Evolutionary conservation across 2,329 filamentous ascomycete species (phyloP).

Genomic region (Aureobasidium zeae): DNA sequence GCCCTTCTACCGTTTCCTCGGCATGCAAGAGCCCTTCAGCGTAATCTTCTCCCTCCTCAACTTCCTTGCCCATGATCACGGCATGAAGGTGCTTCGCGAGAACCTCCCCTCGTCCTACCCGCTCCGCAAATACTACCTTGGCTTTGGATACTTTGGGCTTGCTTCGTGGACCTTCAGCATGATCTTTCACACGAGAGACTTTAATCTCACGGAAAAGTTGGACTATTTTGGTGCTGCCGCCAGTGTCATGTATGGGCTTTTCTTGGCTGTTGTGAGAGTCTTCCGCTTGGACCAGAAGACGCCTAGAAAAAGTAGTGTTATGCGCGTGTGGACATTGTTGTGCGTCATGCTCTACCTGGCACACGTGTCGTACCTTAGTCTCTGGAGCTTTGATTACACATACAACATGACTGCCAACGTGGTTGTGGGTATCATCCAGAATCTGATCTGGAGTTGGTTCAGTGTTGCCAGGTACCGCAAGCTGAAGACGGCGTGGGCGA

Average conservation of each 20-base stretch:
- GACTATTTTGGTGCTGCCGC: constrained; percentile 94
- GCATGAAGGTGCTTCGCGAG: constrained; percentile 60
- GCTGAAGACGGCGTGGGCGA: constrained; percentile 66
- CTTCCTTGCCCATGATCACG: constrained; percentile 72
- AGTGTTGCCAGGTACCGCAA: constrained; percentile 64
- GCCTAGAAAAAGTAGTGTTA: constrained; percentile 39
- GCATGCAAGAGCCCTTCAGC: constrained; percentile 89
- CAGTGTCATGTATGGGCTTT: constrained; percentile 82
- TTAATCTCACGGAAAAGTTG: constrained; percentile 75
- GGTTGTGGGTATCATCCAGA: constrained; percentile 66
- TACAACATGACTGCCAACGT: constrained; percentile 99
- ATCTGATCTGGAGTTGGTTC: constrained; percentile 78
- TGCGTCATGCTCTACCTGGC: constrained; percentile 62
- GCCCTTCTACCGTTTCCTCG: constrained; percentile 84
- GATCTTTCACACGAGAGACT: constrained; percentile 88
- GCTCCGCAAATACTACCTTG: constrained; percentile 69
- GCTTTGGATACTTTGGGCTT: constrained; percentile 71
- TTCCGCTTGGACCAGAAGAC: constrained; percentile 61
- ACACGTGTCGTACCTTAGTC: constrained; percentile 76
- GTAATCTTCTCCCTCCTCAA: constrained; percentile 92
- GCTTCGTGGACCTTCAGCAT: constrained; percentile 80
- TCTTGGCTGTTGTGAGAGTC: constrained; percentile 71
- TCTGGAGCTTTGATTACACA: constrained; percentile 85
- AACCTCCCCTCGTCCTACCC: constrained; percentile 64
- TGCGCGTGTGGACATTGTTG: constrained; percentile 65